These are phyloP conservation scores for Xylariaceae sp. DNA, from an alignment of 2,329 filamentous ascomycete genomes.

Conservation along the genomic window DNA sequence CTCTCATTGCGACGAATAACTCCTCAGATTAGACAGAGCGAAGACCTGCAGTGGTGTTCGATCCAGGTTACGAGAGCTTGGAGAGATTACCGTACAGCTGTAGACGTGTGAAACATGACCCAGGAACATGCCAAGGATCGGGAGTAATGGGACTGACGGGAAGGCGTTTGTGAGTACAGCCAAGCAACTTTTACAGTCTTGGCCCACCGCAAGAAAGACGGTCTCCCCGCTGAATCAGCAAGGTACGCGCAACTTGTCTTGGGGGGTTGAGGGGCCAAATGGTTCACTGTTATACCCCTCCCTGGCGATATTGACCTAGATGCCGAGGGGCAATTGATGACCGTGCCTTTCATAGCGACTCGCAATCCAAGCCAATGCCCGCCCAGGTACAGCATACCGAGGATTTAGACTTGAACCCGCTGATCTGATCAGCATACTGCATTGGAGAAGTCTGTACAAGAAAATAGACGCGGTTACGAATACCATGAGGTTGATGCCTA, in stretches of 20 bases:
- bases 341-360: neutral
- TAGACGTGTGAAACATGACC: neutral
- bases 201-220: neutral
- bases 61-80: no score
- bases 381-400: no score
- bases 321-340: neutral
- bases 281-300: neutral
- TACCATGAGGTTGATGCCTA: no score
- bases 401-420: no score
- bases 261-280: no score
- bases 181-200: neutral
- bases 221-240: constrained; percentile 1
- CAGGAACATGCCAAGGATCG: constrained; percentile 2
- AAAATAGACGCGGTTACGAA: no score
- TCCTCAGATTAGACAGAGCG: no score
- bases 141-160: neutral
- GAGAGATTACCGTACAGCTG: no score
- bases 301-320: neutral
- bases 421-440: no score
- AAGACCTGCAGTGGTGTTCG: no score
- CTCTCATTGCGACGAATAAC: constrained; percentile 2
- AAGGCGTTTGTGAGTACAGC: no score
- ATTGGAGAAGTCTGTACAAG: no score
- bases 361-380: neutral
- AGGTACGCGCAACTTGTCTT: neutral